Base-by-base conservation (phyloP, 805 yeast species). In the Starmera dryadoides region DNA sequence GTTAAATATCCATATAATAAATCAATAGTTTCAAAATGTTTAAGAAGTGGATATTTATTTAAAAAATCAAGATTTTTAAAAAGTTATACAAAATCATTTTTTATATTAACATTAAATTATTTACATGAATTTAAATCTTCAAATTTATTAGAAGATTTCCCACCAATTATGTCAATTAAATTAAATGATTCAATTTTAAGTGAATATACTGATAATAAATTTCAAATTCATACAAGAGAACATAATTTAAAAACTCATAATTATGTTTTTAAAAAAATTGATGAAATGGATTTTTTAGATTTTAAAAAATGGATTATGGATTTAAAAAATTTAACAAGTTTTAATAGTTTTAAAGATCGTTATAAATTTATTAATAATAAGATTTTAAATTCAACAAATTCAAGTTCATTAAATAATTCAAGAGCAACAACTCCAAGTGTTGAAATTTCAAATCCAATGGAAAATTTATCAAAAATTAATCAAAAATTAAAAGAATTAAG, bases 21-120 rank as follows among this genome's bases (percentile, higher is more conserved):
- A 50, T 81, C 87, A 33, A 72, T 86, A 4, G 65, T 86, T 40
- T 77, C 88, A 6, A 66, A 62, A 41, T 77, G 76, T 41, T 72
- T 89, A 26, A 75, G 87, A 42, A 76, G 86, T 17, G 97, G 97
- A 2, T 74, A 68, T 43, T 66, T 91, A 42, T 95, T 87, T 57
- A 76, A 96, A 58, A 75, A 95, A 52, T 84, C 96, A 9, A 91
- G 89, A 69, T 85, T 79, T 55, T 68, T 93, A 49, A 89, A 89
- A 65, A 81, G 87, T 20, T 93, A 88, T 60, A 75, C 89, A 6
- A 74, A 79, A 44, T 91, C 89, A 3, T 91, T 86, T 77, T 91
- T 85, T 59, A 95, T 91, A 14, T 68, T 91, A 45, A 88, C 98
- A 2, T 80, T 96, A 42, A 81, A 79, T 44, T 87, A 77, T 50